Evolutionary conservation across 73 alveolate genomes (phyloP).

Genomic region (Stentor coeruleus): DNA sequence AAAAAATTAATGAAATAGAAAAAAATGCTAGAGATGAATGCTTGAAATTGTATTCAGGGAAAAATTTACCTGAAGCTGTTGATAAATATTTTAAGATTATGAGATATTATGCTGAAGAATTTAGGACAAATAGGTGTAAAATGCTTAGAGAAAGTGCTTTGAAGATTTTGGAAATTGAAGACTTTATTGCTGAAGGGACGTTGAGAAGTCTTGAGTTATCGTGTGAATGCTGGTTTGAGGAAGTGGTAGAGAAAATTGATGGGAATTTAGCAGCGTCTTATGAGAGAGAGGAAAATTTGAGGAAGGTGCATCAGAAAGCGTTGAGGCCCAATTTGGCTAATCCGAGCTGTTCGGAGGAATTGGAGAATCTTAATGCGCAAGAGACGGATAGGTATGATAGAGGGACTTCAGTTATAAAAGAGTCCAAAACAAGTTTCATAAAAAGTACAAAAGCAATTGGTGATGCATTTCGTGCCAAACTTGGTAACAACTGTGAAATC

Average conservation of each 20-base stretch:
- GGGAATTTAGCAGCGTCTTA: constrained; percentile 28
- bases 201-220: constrained; percentile 31
- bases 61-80: constrained; percentile 79
- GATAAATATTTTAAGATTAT: constrained; percentile 61
- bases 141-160: constrained; percentile 73
- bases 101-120: constrained; percentile 78
- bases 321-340: constrained; percentile 60
- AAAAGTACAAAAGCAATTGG: neutral
- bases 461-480: constrained; percentile 31
- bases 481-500: constrained; percentile 43
- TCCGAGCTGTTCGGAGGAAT: constrained; percentile 43
- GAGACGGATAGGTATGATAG: constrained; percentile 46
- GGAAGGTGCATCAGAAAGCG: constrained; percentile 37
- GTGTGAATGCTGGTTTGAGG: constrained; percentile 5
- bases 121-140: constrained; percentile 72
- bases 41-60: constrained; percentile 81
- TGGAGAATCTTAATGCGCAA: constrained; percentile 34
- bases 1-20: constrained; percentile 65
- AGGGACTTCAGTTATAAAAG: neutral
- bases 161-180: constrained; percentile 33
- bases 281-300: constrained; percentile 37
- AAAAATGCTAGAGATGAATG: constrained; percentile 72
- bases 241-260: constrained; percentile 26
- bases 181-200: constrained; percentile 30
- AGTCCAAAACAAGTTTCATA: neutral